These are phyloP conservation scores for Gracilariopsis chorda DNA, from an alignment of 23 red algal species.

Conservation along the genomic window DNA sequence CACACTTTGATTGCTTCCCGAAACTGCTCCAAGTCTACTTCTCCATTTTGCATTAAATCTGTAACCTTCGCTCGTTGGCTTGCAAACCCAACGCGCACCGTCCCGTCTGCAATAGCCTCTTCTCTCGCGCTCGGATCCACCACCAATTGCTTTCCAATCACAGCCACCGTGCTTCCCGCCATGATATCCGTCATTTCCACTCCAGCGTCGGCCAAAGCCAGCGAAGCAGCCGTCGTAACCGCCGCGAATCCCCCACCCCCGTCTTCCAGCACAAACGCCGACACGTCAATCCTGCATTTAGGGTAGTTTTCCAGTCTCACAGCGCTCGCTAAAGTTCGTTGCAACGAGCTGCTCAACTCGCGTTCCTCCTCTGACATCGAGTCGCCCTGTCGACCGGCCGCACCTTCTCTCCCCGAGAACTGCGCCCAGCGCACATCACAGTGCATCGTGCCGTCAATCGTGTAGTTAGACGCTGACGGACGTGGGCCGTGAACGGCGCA, in stretches of 20 bases:
- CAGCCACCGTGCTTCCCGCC: slow-evolving; percentile 15
- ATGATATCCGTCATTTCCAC: slow-evolving; percentile 60
- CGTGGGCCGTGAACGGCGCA: slow-evolving; percentile 61
- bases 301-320: slow-evolving; percentile 40
- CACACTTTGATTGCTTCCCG: slow-evolving; percentile 46
- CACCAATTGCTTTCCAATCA: slow-evolving; percentile 32
- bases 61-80: slow-evolving; percentile 10
- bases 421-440: slow-evolving; percentile 62
- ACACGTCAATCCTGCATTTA: slow-evolving; percentile 61
- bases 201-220: slow-evolving; percentile 56
- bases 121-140: slow-evolving; percentile 49
- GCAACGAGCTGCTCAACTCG: slow-evolving; percentile 26
- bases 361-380: slow-evolving; percentile 41
- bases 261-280: slow-evolving; percentile 57
- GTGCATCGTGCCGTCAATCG: slow-evolving; percentile 51
- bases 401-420: slow-evolving; percentile 31
- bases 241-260: slow-evolving; percentile 45
- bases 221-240: slow-evolving; percentile 50
- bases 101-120: slow-evolving; percentile 6
- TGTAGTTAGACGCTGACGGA: slow-evolving; percentile 18
- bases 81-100: slow-evolving; percentile 34
- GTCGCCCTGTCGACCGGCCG: neutral
- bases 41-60: slow-evolving; percentile 48
- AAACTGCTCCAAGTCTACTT: slow-evolving; percentile 37
- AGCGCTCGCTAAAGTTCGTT: slow-evolving; percentile 8